Evolutionary conservation across 768 basidiomycete species (phyloP), one percentile per base, ranked within the genome.

Genomic region (Rhizopogon rudus): DNA sequence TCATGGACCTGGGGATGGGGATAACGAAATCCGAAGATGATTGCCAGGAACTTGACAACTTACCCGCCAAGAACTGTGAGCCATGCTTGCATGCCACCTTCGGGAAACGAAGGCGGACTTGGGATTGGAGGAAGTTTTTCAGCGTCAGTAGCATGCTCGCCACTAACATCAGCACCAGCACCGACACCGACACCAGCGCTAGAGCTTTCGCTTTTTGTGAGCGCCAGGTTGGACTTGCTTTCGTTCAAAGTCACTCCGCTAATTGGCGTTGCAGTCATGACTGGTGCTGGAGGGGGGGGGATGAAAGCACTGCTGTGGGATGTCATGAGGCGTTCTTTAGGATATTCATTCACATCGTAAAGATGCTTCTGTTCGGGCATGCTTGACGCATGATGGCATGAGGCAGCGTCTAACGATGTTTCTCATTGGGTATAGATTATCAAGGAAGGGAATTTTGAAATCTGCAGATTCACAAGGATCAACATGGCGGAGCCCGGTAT

Each of bases 21-120:
- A 51, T 17, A n/a, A 54, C 33, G 40, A n/a, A 31, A 9, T 37
- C 13, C 22, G n/a, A 53, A 1, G 7, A 40, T 39, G 20, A 22
- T n/a, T 17, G 10, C 31, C 9, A 25, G 37, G 40, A 7, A 31
- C 8, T 14, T 22, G 12, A 5, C 25, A 16, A 64, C 76, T 40
- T 60, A 77, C 79, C 77, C 78, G 60, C 78, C 79, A 10, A 75
- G 28, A 4, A 80, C 74, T 2, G 77, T 76, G 28, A 75, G 55
- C 77, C 78, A 80, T 37, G 71, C 79, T 31, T 63, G 71, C 28
- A 69, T 44, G 0, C 78, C 78, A 22, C 79, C 79, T 61, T 80
- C 79, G 48, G 75, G 76, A 51, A 78, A 75, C 20, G 61, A 56
- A 6, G 62, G 61, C 7, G 59, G 52, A 13, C 17, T 25, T 31